These are phyloP conservation scores for Cyathus striatus DNA, from an alignment of 768 basidiomycete genomes.

Conservation along the genomic window DNA sequence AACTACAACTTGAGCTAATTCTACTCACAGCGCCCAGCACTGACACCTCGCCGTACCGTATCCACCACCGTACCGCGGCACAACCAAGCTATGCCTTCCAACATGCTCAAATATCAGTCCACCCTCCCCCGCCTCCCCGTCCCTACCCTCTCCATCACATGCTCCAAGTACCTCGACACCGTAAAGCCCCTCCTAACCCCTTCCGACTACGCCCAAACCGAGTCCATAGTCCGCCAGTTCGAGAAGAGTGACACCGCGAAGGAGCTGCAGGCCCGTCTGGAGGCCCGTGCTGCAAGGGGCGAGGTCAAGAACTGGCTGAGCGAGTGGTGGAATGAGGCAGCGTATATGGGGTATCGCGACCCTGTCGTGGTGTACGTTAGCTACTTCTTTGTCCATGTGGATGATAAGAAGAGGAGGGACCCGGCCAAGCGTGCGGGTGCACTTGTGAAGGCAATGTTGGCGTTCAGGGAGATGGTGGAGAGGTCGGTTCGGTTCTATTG, in stretches of 20 bases:
- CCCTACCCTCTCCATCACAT: slow-evolving; percentile 76
- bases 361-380: slow-evolving; percentile 89
- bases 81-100: too few species aligned
- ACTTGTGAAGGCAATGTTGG: slow-evolving; percentile 78
- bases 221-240: slow-evolving; percentile 60
- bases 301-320: slow-evolving; percentile 76
- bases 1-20: too few species aligned
- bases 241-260: slow-evolving; percentile 61
- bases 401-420: slow-evolving; percentile 48
- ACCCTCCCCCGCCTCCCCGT: slow-evolving; percentile 79
- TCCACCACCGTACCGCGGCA: too few species aligned
- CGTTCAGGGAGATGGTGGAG: slow-evolving; percentile 81
- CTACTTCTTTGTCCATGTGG: slow-evolving; percentile 90
- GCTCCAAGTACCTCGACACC: slow-evolving; percentile 84
- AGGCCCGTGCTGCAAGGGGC: slow-evolving; percentile 64
- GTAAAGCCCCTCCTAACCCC: slow-evolving; percentile 73
- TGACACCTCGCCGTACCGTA: too few species aligned
- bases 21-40: too few species aligned
- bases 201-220: slow-evolving; percentile 54
- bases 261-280: slow-evolving; percentile 73
- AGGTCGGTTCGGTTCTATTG: slow-evolving; percentile 38
- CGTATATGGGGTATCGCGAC: slow-evolving; percentile 85
- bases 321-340: slow-evolving; percentile 97
- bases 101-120: slow-evolving; percentile 72
- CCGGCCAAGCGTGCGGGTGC: slow-evolving; percentile 75